phyloP scores from a whole-genome alignment of 1,284 basidiomycete genomes.

The Sanghuangporus sanghuang region DNA sequence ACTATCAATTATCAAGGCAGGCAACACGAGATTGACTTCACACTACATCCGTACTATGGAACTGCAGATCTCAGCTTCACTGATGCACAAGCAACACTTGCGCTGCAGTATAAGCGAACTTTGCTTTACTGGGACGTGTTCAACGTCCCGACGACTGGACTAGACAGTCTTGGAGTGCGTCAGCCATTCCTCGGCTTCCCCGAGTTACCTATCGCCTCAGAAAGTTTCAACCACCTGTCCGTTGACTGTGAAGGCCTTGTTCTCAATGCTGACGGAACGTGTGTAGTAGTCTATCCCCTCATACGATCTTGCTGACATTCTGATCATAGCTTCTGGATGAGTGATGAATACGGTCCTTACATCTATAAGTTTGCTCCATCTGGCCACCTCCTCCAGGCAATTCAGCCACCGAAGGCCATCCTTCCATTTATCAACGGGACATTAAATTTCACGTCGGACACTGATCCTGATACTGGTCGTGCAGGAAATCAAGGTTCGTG shows the following conservation, averaged over 20 bases:
- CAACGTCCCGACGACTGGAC: constrained; percentile 49
- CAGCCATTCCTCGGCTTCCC: constrained; percentile 32
- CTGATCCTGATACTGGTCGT: constrained; percentile 47
- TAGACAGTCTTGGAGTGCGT: constrained; percentile 50
- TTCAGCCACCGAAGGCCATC: constrained; percentile 57
- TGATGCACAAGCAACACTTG: constrained; percentile 47
- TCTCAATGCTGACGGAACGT: constrained; percentile 54
- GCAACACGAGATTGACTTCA: constrained; percentile 53
- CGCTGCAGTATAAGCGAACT: constrained; percentile 49
- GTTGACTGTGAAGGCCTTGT: constrained; percentile 62
- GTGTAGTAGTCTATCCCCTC: constrained; percentile 21
- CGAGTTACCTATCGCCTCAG: constrained; percentile 43
- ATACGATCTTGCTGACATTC: not conserved
- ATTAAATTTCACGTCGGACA: constrained; percentile 51
- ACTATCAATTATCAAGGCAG: constrained; percentile 60
- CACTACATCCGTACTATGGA: constrained; percentile 51
- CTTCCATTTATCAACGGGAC: constrained; percentile 41
- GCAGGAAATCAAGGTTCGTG: constrained; percentile 41
- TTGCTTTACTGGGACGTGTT: constrained; percentile 50
- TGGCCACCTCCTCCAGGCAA: constrained; percentile 49
- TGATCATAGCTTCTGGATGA: constrained; percentile 46
- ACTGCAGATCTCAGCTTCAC: constrained; percentile 42
- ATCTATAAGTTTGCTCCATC: constrained; percentile 49
- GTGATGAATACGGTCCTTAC: constrained; percentile 69
- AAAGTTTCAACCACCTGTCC: constrained; percentile 41